Percentiles rank a stretch among this genome's conserved stretches.
Conservation (phyloP, 257 asterid species). For the Capsicum pubescens region DNA sequence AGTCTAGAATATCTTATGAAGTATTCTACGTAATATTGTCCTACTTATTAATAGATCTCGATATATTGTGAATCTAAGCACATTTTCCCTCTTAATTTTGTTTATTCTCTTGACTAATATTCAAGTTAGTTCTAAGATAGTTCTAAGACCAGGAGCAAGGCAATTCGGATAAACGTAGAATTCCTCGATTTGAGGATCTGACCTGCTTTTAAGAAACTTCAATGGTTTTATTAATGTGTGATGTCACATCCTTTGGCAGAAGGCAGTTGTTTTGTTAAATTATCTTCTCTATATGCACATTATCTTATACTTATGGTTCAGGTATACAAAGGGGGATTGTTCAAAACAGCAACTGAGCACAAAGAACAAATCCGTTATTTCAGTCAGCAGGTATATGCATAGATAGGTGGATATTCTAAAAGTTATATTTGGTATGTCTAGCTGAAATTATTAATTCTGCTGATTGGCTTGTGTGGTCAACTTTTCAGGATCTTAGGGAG, state of each 20-base stretch:
- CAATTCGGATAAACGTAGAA: not conserved
- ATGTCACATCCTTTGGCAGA: not conserved
- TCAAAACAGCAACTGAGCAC: conserved; percentile 94
- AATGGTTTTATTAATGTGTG: not conserved
- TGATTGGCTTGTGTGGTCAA: conserved; percentile 8
- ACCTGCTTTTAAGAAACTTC: not conserved
- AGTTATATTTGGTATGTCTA: not conserved
- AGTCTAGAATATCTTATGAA: not conserved
- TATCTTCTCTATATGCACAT: not conserved
- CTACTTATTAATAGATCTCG: not conserved
- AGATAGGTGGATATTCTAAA: not conserved
- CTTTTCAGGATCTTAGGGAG: conserved; percentile 78
- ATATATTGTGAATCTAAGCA: not conserved
- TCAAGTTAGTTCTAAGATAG: not conserved
- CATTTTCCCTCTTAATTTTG: not conserved
- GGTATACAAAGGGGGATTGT: conserved; percentile 96
- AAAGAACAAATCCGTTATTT: conserved; percentile 91
- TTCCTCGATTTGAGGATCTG: not conserved
- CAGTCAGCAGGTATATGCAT: conserved; percentile 73
- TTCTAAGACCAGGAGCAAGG: conserved; percentile 24
- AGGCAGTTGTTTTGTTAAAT: not conserved
- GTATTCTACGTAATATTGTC: not conserved
- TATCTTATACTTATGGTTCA: conserved; percentile 40
- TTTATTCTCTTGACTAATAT: not conserved
- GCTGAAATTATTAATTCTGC: not conserved